A percentile compares a stretch with the other conserved stretches of the same genome.
Evolutionary conservation across 1,284 basidiomycete species (phyloP).

Genomic region (Porogramme epimiltina): DNA sequence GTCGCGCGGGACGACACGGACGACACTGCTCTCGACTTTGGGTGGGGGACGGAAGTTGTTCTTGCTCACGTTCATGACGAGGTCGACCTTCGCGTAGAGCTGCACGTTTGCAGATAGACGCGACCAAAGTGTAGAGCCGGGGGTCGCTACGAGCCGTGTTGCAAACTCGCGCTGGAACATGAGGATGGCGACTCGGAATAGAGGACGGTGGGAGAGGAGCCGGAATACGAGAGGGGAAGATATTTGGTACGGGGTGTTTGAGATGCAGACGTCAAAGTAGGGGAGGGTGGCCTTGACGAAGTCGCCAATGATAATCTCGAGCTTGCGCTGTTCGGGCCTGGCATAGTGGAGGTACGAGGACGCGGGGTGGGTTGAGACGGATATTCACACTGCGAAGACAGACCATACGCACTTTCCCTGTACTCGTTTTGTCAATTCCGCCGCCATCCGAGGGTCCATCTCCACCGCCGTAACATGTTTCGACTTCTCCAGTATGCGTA

Average conservation of each 20-base stretch:
- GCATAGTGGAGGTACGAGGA: neutral
- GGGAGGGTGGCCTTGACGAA: conserved; percentile 97
- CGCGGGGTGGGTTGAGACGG: neutral
- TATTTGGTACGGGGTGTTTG: conserved; percentile 99
- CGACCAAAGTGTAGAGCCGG: conserved; percentile 90
- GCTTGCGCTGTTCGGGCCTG: conserved; percentile 93
- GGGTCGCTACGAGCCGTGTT: conserved; percentile 86
- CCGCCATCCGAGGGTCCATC: conserved; percentile 99
- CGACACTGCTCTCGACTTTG: conserved; percentile 91
- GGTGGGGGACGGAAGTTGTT: conserved; percentile 98
- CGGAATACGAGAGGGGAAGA: conserved; percentile 98
- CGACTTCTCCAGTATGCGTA: conserved; percentile 91
- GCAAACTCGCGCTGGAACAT: conserved; percentile 99
- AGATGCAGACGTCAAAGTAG: conserved; percentile 99
- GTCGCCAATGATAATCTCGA: conserved; percentile 94
- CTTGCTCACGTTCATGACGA: conserved; percentile 94
- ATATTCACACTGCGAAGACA: too few species aligned
- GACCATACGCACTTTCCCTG: conserved; percentile 87
- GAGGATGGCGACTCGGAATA: conserved; percentile 93
- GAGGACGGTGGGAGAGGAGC: conserved; percentile 92
- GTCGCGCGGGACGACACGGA: conserved; percentile 90
- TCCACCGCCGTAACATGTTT: conserved; percentile 94
- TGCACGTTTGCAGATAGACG: conserved; percentile 96
- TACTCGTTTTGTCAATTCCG: conserved; percentile 95
- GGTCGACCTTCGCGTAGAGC: conserved; percentile 92